phyloP scores from a whole-genome alignment of 2,329 filamentous ascomycete species.

The Pseudogymnoascus sp. region DNA sequence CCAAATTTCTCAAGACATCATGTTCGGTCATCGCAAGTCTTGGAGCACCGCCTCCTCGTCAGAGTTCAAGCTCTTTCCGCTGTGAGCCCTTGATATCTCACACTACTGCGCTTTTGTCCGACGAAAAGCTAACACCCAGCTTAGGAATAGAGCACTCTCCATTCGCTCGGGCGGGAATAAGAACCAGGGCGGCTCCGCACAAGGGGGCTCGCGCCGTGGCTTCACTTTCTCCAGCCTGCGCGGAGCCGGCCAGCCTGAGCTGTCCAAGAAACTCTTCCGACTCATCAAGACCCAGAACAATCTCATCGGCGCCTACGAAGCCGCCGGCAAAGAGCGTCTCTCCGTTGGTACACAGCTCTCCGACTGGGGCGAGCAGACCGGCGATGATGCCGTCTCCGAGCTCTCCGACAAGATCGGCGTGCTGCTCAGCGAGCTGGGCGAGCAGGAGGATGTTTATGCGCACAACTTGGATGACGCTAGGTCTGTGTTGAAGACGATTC shows the following conservation, averaged over 20 bases:
- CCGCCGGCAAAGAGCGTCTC: conserved; percentile 75
- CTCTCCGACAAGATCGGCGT: conserved; percentile 95
- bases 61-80: background rate
- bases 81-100: background rate
- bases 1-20: background rate
- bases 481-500: conserved; percentile 76
- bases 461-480: conserved; percentile 82
- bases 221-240: conserved; percentile 86
- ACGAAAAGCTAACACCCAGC: background rate
- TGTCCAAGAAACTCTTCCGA: conserved; percentile 80
- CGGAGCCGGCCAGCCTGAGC: conserved; percentile 75
- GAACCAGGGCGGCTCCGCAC: conserved; percentile 26
- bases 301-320: conserved; percentile 76
- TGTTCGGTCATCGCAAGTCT: conserved; percentile 8
- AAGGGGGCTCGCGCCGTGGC: conserved; percentile 49
- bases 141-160: conserved; percentile 68
- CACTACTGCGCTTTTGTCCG: background rate
- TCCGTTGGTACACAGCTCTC: conserved; percentile 85
- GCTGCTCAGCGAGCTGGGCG: conserved; percentile 82
- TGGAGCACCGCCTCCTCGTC: background rate
- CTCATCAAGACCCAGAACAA: conserved; percentile 95
- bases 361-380: conserved; percentile 91
- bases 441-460: conserved; percentile 85
- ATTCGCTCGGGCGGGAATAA: conserved; percentile 59
- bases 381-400: conserved; percentile 80